phyloP scores from a whole-genome alignment of 345 rosid genomes.

The Aethionema arabicum region DNA sequence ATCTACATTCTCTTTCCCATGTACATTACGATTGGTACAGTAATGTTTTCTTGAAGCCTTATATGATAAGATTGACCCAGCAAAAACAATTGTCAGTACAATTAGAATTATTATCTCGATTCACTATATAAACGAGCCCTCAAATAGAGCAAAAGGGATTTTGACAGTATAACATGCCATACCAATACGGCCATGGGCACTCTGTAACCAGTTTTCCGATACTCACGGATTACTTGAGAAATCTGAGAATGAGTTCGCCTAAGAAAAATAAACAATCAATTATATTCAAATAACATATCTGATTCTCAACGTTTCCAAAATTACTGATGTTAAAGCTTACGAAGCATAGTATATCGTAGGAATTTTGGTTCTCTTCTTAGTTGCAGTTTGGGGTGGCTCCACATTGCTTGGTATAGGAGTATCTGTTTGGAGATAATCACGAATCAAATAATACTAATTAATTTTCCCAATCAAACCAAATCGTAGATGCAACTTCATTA shows the following conservation, averaged over 20 bases:
- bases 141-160: background rate
- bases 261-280: slow-evolving; percentile 20
- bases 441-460: background rate
- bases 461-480: slow-evolving; percentile 12
- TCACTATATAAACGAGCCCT: slow-evolving; percentile 3
- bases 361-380: slow-evolving; percentile 53
- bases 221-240: slow-evolving; percentile 86
- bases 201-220: slow-evolving; percentile 79
- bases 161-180: slow-evolving; percentile 29
- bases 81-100: background rate
- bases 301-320: background rate
- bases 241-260: slow-evolving; percentile 98
- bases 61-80: slow-evolving; percentile 10
- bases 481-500: background rate
- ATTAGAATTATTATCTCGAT: background rate
- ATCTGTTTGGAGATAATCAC: slow-evolving; percentile 33
- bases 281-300: background rate
- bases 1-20: slow-evolving; percentile 72
- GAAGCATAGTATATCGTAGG: slow-evolving; percentile 80
- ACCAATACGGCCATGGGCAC: slow-evolving; percentile 97
- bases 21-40: slow-evolving; percentile 70
- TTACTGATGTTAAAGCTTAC: slow-evolving; percentile 46
- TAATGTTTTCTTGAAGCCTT: slow-evolving; percentile 95
- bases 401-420: slow-evolving; percentile 36
- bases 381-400: slow-evolving; percentile 41